Conservation (phyloP, 1,284 basidiomycete genomes). For the Meripilus lineatus region DNA sequence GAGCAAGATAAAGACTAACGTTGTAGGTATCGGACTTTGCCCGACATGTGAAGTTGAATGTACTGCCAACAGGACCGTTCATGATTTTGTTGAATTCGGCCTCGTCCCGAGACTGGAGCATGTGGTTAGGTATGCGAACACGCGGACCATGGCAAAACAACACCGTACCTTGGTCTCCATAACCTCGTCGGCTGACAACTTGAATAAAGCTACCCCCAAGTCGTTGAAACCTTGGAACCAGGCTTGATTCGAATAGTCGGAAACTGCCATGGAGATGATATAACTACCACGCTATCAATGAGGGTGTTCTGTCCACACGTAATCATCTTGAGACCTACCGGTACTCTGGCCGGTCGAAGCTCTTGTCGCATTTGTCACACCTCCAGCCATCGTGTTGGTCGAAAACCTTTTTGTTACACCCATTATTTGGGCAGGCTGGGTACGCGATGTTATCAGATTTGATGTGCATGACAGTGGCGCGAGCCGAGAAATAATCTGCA, state of each 20-base stretch:
- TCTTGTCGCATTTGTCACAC: slow-evolving; percentile 92
- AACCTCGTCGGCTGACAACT: slow-evolving; percentile 79
- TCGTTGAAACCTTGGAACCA: slow-evolving; percentile 99
- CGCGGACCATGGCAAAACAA: slow-evolving; percentile 7
- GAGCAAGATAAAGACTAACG: slow-evolving; percentile 39
- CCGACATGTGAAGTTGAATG: slow-evolving; percentile 82
- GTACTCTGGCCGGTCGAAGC: slow-evolving; percentile 72
- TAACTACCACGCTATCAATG: slow-evolving; percentile 29
- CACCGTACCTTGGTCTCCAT: slow-evolving; percentile 63
- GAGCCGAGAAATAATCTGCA: slow-evolving; percentile 76
- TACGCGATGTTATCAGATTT: slow-evolving; percentile 86
- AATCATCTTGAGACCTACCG: slow-evolving; percentile 43
- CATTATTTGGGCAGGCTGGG: slow-evolving; percentile 80
- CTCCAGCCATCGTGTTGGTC: slow-evolving; percentile 72
- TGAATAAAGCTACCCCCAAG: slow-evolving; percentile 75
- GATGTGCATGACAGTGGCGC: slow-evolving; percentile 89
- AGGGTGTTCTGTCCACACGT: not conserved
- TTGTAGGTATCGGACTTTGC: slow-evolving; percentile 89
- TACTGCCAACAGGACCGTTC: slow-evolving; percentile 61
- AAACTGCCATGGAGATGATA: slow-evolving; percentile 83
- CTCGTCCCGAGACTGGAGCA: slow-evolving; percentile 60
- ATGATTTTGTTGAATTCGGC: slow-evolving; percentile 58
- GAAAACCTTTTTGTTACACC: slow-evolving; percentile 91
- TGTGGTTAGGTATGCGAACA: slow-evolving; percentile 5
- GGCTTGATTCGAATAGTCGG: slow-evolving; percentile 84